Percentiles rank a stretch among this genome's conserved stretches.
Evolutionary conservation across 2,329 filamentous ascomycete genomes (phyloP).

Genomic region (Neospermospora avenae): DNA sequence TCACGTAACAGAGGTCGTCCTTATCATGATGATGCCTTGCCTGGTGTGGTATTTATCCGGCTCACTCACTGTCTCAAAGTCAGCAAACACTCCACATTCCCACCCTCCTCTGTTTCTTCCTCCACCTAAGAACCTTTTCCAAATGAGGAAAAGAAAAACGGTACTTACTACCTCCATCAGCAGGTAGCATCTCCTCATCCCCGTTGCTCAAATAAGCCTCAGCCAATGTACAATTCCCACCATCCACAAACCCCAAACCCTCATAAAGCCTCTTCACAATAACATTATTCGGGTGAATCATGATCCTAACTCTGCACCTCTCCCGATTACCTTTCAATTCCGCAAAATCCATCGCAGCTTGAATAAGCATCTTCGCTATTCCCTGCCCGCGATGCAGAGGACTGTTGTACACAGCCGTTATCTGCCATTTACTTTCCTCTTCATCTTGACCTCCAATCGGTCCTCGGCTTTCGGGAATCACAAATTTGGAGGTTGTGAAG

Average conservation of each 20-base stretch:
- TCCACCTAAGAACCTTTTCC: no score
- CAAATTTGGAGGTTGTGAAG: slow-evolving; percentile 25
- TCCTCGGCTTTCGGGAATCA: slow-evolving; percentile 29
- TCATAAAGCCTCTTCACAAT: slow-evolving; percentile 30
- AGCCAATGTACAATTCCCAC: slow-evolving; percentile 32
- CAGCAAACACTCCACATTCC: no score
- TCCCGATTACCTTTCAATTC: slow-evolving; percentile 11
- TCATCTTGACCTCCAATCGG: slow-evolving; percentile 22
- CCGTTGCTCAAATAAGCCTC: slow-evolving; percentile 35
- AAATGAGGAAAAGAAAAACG: no score
- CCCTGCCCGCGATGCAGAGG: slow-evolving; percentile 25
- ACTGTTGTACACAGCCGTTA: slow-evolving; percentile 25
- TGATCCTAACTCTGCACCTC: slow-evolving; percentile 29
- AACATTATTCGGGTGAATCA: slow-evolving; percentile 33
- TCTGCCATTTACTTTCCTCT: slow-evolving; percentile 32
- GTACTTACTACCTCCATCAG: slow-evolving; percentile 18
- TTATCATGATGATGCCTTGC: slow-evolving; percentile 26
- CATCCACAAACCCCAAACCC: slow-evolving; percentile 31
- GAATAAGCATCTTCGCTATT: slow-evolving; percentile 26
- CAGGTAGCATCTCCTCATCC: slow-evolving; percentile 32
- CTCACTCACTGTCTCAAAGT: slow-evolving; percentile 5
- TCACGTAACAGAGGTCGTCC: neutral
- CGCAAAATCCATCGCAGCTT: slow-evolving; percentile 23
- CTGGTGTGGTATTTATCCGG: slow-evolving; percentile 24
- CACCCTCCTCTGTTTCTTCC: no score